These are phyloP conservation scores for Prunus mume DNA, from an alignment of 306 rosid species.

Conservation along the genomic window DNA sequence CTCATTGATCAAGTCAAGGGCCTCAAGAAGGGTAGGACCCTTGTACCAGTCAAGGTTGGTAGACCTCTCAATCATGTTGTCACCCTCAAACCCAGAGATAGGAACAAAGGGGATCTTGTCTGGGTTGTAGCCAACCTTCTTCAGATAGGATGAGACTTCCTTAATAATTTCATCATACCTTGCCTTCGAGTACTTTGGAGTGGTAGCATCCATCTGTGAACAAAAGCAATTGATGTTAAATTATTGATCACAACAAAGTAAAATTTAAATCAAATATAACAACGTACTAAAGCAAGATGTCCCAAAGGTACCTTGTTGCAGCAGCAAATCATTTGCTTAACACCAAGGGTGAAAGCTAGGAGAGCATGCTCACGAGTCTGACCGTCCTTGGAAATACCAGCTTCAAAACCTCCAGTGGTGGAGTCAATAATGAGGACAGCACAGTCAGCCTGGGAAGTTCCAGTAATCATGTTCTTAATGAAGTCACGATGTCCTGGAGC, in stretches of 20 bases:
- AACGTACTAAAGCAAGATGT: background rate
- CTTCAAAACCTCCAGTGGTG: constrained; percentile 23
- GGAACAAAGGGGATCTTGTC: constrained; percentile 85
- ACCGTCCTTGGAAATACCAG: constrained; percentile 95
- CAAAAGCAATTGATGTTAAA: background rate
- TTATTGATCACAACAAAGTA: background rate
- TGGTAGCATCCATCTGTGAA: constrained; percentile 84
- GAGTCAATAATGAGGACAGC: too few relatives aligned
- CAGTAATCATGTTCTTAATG: too few relatives aligned
- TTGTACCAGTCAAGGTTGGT: constrained; percentile 96
- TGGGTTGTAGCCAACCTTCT: constrained; percentile 92
- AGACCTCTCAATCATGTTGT: constrained; percentile 35
- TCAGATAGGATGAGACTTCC: constrained; percentile 89
- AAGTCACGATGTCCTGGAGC: constrained; percentile 88
- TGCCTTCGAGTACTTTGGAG: constrained; percentile 83
- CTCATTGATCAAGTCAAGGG: constrained; percentile 70
- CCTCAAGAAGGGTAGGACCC: constrained; percentile 94
- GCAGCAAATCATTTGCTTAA: constrained; percentile 90
- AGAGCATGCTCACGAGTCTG: constrained; percentile 97
- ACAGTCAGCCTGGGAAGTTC: too few relatives aligned
- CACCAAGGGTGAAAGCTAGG: constrained; percentile 93
- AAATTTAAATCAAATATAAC: background rate
- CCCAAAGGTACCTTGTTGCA: constrained; percentile 63
- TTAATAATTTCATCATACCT: constrained; percentile 88
- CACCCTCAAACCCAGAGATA: constrained; percentile 54